Evolutionary conservation across 805 yeast species (phyloP).

Genomic region (Nakazawaea populi): DNA sequence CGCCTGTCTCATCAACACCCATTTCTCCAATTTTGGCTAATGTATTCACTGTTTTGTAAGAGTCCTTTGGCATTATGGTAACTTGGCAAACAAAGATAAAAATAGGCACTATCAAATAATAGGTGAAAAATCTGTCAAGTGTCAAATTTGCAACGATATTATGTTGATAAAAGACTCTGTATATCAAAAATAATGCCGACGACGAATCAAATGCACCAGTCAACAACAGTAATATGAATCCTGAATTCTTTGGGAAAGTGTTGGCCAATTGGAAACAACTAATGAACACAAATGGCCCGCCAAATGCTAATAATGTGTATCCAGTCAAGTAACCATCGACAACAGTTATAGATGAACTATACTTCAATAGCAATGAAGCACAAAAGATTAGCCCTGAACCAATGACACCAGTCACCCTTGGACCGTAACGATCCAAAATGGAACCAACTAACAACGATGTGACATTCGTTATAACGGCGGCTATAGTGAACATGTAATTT

Average conservation of each 20-base stretch:
- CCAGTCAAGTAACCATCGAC: slow-evolving; percentile 72
- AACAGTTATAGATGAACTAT: slow-evolving; percentile 16
- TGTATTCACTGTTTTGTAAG: slow-evolving; percentile 67
- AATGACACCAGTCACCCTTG: slow-evolving; percentile 67
- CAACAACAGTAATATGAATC: slow-evolving; percentile 70
- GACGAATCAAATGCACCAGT: slow-evolving; percentile 96
- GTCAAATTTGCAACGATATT: slow-evolving; percentile 31
- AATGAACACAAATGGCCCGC: slow-evolving; percentile 92
- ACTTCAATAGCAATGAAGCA: slow-evolving; percentile 38
- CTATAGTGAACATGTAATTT: slow-evolving; percentile 77
- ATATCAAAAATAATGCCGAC: slow-evolving; percentile 77
- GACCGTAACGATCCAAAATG: slow-evolving; percentile 75
- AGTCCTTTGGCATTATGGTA: slow-evolving; percentile 71
- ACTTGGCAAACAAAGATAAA: slow-evolving; percentile 73
- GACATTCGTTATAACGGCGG: slow-evolving; percentile 82
- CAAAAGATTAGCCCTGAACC: slow-evolving; percentile 57
- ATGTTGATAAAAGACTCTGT: slow-evolving; percentile 58
- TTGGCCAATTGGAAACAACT: slow-evolving; percentile 88
- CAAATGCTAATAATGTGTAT: slow-evolving; percentile 71
- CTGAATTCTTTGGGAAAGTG: slow-evolving; percentile 77
- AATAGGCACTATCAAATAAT: slow-evolving; percentile 68
- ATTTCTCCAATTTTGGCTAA: slow-evolving; percentile 66
- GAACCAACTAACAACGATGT: slow-evolving; percentile 80
- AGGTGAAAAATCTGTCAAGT: slow-evolving; percentile 54
- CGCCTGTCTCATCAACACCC: slow-evolving; percentile 68